Conservation (phyloP, 139 green algal species). For the Closterium sp. region DNA sequence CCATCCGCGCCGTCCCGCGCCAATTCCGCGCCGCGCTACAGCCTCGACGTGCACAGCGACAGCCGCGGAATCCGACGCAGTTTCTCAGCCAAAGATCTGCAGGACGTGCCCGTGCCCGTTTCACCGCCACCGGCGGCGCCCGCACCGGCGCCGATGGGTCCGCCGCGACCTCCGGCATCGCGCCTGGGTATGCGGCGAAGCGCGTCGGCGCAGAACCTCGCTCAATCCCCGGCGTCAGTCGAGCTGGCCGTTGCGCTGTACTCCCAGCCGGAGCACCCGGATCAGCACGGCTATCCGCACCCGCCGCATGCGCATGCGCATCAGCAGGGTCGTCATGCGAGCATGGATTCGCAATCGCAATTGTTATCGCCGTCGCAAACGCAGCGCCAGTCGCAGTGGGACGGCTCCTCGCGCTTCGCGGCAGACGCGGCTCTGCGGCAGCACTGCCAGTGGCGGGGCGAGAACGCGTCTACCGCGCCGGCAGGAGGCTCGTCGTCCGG, state of each 20-base stretch:
- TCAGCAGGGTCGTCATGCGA: not conserved
- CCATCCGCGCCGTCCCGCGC: not conserved
- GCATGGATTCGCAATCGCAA: not conserved
- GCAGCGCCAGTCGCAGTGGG: not conserved
- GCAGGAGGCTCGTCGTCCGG: not conserved
- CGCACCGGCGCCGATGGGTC: not conserved
- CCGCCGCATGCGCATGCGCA: too few species aligned
- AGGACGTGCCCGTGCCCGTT: not conserved
- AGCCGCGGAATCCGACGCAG: not conserved
- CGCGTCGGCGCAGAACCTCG: not conserved
- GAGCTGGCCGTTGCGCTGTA: not conserved
- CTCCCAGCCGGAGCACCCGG: not conserved
- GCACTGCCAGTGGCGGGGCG: not conserved
- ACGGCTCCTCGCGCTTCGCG: not conserved
- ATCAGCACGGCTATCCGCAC: too few species aligned
- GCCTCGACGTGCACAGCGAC: not conserved
- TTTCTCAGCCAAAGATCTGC: not conserved
- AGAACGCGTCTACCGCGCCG: not conserved
- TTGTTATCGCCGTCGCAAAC: not conserved
- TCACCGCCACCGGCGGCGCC: not conserved
- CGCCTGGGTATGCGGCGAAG: not conserved
- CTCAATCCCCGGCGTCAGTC: not conserved
- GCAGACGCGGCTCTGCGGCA: not conserved
- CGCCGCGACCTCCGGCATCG: not conserved
- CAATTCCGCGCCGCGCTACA: not conserved